Base-by-base conservation (phyloP, 441 rosid genomes). In the Populus hybrid region DNA sequence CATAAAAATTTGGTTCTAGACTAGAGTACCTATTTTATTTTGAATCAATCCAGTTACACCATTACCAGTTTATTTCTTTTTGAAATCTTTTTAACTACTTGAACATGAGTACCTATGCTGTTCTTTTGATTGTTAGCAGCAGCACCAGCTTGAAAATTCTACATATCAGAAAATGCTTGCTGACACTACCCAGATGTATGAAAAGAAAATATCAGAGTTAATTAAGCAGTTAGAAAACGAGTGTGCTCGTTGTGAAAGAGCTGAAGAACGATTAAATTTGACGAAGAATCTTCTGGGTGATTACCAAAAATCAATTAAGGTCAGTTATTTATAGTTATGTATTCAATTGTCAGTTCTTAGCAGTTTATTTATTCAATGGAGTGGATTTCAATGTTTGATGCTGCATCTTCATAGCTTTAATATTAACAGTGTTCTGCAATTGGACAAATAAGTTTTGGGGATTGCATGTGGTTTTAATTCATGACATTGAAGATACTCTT, bases 111-210 rank as follows among this genome's bases (percentile, higher is more conserved):
- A 45, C 72, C 78, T 68, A 75, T 82, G 74, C 67, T 80, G 79
- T 78, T 78, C 66, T 82, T 84, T 85, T 84, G 82, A 74, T 61
- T 91, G 87, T 83, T 86, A 86, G 88, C 82, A 89, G 89, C 88
- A 90, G 81, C 86, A 89, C 40, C 94, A 87, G 83, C 89, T 89
- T 75, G 93, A 94, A 75, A 90, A 82, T 87, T 90, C 90, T 59
- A 82, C 90, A 42, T 88, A 89, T 84, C 90, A 95, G 82, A 91
- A 91, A 75, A 88, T 87, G 71, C 89, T 95, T 72, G 97, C 94
- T 77, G 97, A 92, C 80, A 89, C 90, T 68, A 92, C 94, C 78
- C 93, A 90, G 87, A 90, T 87, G 89, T 91, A 93, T 71, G 99
- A 93, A 87, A 87, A 83, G 77, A 95, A 88, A 85, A 87, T 91